These are phyloP conservation scores for Alnus glutinosa DNA, from an alignment of 306 rosid genomes.

Conservation along the genomic window DNA sequence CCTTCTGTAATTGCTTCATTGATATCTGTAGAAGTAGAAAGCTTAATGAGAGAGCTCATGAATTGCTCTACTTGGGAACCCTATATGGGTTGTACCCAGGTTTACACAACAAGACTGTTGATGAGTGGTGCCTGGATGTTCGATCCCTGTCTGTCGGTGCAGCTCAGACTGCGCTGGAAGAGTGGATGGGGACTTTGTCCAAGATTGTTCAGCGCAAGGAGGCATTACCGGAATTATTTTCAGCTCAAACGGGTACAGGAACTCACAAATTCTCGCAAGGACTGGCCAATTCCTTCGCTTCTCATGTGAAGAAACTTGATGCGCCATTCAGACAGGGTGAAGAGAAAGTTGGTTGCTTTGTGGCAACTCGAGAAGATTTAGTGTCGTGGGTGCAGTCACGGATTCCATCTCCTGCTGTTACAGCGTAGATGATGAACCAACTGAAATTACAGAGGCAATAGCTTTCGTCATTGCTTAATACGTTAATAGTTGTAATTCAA, in stretches of 20 bases:
- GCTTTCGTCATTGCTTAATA: neutral
- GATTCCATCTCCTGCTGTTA: slow-evolving; percentile 27
- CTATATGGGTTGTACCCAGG: slow-evolving; percentile 82
- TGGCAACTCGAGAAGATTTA: slow-evolving; percentile 75
- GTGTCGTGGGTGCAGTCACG: slow-evolving; percentile 76
- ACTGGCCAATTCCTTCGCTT: slow-evolving; percentile 67
- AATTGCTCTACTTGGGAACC: slow-evolving; percentile 88
- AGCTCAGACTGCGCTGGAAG: slow-evolving; percentile 85
- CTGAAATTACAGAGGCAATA: slow-evolving; percentile 12
- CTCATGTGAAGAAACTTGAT: slow-evolving; percentile 70
- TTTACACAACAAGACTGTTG: slow-evolving; percentile 64
- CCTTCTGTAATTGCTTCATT: slow-evolving; percentile 93
- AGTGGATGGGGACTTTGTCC: slow-evolving; percentile 84
- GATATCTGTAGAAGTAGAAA: slow-evolving; percentile 77
- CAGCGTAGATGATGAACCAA: slow-evolving; percentile 29
- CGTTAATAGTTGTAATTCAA: neutral
- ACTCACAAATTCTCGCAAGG: slow-evolving; percentile 84
- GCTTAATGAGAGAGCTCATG: slow-evolving; percentile 75
- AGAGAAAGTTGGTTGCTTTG: slow-evolving; percentile 68
- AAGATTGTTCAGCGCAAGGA: slow-evolving; percentile 64
- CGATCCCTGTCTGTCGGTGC: slow-evolving; percentile 86
- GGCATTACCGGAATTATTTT: slow-evolving; percentile 56
- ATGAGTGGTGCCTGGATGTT: slow-evolving; percentile 87
- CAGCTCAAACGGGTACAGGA: slow-evolving; percentile 85
- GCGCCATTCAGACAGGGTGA: slow-evolving; percentile 77